Conservation (phyloP, 2,329 filamentous ascomycete species). For the Colletotrichum sp. region DNA sequence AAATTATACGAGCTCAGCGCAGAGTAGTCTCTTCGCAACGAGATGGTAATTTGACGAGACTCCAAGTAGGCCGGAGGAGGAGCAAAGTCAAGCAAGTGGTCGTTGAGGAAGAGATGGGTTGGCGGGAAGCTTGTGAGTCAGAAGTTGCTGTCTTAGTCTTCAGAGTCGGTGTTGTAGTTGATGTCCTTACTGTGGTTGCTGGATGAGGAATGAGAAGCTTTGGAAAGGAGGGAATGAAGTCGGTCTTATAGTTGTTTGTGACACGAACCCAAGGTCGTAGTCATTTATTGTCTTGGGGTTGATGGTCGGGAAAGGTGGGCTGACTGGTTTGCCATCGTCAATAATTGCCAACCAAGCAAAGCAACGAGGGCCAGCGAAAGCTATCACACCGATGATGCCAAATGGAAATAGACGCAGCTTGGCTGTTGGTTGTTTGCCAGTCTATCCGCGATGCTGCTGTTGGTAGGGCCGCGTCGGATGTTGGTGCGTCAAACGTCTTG, state of each 20-base stretch:
- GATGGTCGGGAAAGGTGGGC: constrained; percentile 18
- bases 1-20: neutral
- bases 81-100: neutral
- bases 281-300: constrained; percentile 20
- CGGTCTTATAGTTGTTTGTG: constrained; percentile 23
- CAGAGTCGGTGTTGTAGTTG: neutral
- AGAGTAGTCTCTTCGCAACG: neutral
- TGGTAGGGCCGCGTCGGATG: constrained; percentile 9
- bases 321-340: constrained; percentile 25
- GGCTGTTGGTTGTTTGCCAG: constrained; percentile 23
- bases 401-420: constrained; percentile 16
- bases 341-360: constrained; percentile 14
- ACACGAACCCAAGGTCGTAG: constrained; percentile 13
- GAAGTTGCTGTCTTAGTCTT: neutral
- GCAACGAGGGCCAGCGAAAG: constrained; percentile 2
- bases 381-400: constrained; percentile 22
- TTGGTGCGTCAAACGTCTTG: constrained; percentile 17
- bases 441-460: constrained; percentile 8
- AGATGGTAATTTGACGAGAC: neutral
- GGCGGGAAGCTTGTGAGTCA: neutral
- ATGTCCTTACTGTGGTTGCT: neutral
- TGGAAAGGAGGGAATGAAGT: neutral
- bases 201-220: neutral
- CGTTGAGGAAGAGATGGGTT: neutral
- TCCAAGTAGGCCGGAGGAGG: neutral